These are phyloP conservation scores for Pyrus betulifolia DNA, from an alignment of 306 rosid species.

Conservation along the genomic window DNA sequence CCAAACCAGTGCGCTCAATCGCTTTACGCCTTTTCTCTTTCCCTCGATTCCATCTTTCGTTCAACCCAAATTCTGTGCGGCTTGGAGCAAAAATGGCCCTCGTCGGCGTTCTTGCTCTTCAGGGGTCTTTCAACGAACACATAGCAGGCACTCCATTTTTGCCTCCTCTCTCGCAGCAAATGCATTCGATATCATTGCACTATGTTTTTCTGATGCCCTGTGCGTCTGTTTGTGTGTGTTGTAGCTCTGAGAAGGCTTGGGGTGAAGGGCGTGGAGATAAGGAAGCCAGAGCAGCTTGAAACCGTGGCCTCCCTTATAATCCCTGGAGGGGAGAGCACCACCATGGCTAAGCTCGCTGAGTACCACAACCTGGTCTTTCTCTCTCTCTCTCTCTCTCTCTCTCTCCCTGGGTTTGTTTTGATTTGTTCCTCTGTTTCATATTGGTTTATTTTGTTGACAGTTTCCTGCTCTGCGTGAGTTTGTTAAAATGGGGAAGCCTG, in stretches of 20 bases:
- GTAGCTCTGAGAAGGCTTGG: constrained; percentile 81
- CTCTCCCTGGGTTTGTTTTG: neutral
- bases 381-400: neutral
- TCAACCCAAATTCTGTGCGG: neutral
- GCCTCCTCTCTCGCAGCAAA: neutral
- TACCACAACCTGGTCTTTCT: constrained; percentile 63
- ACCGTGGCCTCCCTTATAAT: constrained; percentile 66
- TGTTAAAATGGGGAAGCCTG: constrained; percentile 88
- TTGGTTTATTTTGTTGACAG: constrained; percentile 22
- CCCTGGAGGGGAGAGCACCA: constrained; percentile 98
- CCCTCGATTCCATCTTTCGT: neutral
- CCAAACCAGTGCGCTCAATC: neutral
- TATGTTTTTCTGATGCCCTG: neutral
- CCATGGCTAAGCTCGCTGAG: constrained; percentile 95
- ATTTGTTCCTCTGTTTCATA: neutral
- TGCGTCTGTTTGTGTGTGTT: neutral
- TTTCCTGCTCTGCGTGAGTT: constrained; percentile 90
- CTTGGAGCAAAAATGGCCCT: constrained; percentile 39
- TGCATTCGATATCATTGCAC: neutral
- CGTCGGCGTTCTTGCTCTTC: constrained; percentile 92
- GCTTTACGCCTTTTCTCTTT: neutral
- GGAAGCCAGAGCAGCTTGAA: constrained; percentile 84
- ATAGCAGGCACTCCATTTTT: constrained; percentile 49
- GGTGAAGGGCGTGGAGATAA: constrained; percentile 77
- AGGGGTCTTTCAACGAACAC: constrained; percentile 94